Evolutionary conservation across 2,329 filamentous ascomycete genomes (phyloP), one percentile per base, ranked within the genome.

Genomic region (Arthrocladium fulminans): DNA sequence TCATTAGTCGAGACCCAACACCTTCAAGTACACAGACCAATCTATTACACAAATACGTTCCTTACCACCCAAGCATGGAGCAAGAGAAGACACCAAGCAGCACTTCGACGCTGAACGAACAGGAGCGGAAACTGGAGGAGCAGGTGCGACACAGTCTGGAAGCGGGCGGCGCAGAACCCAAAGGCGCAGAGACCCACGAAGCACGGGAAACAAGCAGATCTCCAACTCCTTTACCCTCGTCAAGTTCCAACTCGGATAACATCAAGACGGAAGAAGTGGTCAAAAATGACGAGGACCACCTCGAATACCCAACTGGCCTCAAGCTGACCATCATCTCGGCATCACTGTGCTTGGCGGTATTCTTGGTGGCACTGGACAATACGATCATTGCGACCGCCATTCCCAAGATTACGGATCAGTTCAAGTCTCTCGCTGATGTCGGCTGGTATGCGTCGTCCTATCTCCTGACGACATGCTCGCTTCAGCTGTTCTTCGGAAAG

Each of bases 301-400:
- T 53, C 3, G 56, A 62, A 41, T 69, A 67, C 54, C 65, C 65
- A 12, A 47, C 52, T 0, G 54, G 58, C 13, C 57, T 63, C 48
- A 63, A 59, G 46, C 52, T 69, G 41, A 38, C 56, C 9, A 50
- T 68, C 20, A 65, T 69, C 35, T 62, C 62, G 3, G 61, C 64
- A 42, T 64, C 60, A 3, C 47, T 69, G 6, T 66, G 66, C 51
- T 50, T 68, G 15, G 62, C 63, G 5, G 61, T 68, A 4, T 68
- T 69, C 50, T 63, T 67, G 25, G 59, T 67, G 48, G 64, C 66
- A 23, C 54, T 69, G 52, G 53, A 57, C 42, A 57, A 61, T 40
- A 69, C 67, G 0, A 70, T 70, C 43, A 59, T 59, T 22, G 57
- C 57, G 17, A 59, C 57, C 12, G 57, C 57, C 19, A 59, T 59